These are phyloP conservation scores for Solanum dulcamara DNA, from an alignment of 257 asterid species.

Conservation along the genomic window DNA sequence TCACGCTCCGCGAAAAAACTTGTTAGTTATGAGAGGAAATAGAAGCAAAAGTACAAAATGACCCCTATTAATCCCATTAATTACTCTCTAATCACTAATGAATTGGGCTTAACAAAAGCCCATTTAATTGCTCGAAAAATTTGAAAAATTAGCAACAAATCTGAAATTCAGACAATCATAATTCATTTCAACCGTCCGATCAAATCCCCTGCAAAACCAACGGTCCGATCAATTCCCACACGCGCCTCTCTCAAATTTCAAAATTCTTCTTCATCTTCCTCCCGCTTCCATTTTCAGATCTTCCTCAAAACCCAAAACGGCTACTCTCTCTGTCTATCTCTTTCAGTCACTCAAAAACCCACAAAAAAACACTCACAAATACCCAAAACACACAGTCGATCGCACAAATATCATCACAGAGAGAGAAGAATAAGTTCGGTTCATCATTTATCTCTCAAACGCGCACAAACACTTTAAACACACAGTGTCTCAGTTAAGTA, in stretches of 20 bases:
- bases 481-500: neutral
- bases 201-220: neutral
- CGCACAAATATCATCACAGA: neutral
- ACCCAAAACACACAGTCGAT: neutral
- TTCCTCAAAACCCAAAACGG: neutral
- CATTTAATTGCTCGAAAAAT: neutral
- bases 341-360: neutral
- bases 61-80: no score
- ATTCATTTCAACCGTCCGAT: neutral
- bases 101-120: neutral
- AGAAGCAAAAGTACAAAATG: no score
- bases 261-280: conserved; percentile 6
- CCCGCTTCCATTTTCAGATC: conserved; percentile 34
- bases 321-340: neutral
- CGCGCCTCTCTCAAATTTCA: conserved; percentile 36
- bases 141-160: neutral
- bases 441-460: neutral
- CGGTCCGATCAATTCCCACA: conserved; percentile 10
- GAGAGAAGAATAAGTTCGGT: neutral
- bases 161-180: neutral
- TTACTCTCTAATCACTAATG: neutral
- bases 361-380: neutral
- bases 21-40: no score
- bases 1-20: neutral
- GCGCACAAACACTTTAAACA: neutral